Base-by-base conservation (phyloP, 2,329 filamentous ascomycete species). In the Alternaria sp. region DNA sequence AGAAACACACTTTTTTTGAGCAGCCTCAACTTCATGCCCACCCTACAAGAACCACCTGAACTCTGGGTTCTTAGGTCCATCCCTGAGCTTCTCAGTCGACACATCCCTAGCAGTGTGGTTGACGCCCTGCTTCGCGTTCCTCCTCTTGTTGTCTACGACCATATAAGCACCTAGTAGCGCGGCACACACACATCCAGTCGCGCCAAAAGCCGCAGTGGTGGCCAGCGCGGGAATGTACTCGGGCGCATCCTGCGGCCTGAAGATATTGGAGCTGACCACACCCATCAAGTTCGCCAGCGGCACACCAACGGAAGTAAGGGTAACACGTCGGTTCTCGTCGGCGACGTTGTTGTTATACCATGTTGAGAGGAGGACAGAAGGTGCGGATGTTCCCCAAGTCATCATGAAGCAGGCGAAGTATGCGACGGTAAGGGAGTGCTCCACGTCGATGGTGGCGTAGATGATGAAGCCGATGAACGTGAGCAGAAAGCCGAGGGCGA, bases 311-410 rank as follows among this genome's bases (percentile, higher is more conserved):
- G 88, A 89, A 0, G 91, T 93, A 13, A 93, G 82, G 0, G 89
- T 84, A 6, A 93, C 85, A 50, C 91, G 89, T 40, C 89, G 87
- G 61, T 90, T 89, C 78, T 94, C 92, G 71, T 94, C 87, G 1
- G 91, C 91, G 59, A 93, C 87, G 75, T 95, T 95, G 83, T 94
- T 94, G 81, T 92, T 94, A 81, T 93, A 93, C 89, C 89, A 90
- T 60, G 88, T 83, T 68, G 88, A 81, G 15, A 90, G 82, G 12
- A 94, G 83, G 9, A 93, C 91, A 0, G 88, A 91, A 0, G 92
- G 91, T 0, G 91, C 91, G 1, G 88, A 90, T 0, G 90, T 93
- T 15, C 91, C 91, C 89, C 90, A 93, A 11, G 89, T 91, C 90
- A 93, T 93, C 89, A 93, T 91, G 77, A 93, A 94, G 58, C 86